Percentiles rank a stretch among this genome's conserved stretches.
These are phyloP conservation scores for Fusarium fujikuroi DNA, from an alignment of 2,329 filamentous ascomycete species.

Conservation along the genomic window DNA sequence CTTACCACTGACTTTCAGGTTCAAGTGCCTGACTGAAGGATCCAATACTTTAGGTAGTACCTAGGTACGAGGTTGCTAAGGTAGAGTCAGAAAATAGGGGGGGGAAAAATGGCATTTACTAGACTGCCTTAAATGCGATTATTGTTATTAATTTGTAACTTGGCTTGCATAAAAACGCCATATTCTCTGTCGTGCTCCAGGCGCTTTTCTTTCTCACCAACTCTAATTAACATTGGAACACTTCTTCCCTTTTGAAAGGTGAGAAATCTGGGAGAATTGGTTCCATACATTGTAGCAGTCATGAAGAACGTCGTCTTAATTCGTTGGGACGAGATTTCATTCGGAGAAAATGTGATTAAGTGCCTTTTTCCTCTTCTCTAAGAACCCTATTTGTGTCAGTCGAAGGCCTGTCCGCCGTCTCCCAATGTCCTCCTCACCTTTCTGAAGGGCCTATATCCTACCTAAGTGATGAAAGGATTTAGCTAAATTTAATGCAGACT, in stretches of 20 bases:
- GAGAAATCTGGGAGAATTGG: not conserved
- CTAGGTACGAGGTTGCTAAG: not conserved
- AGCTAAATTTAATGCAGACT: not conserved
- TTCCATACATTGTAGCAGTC: not conserved
- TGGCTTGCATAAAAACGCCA: not conserved
- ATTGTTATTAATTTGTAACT: not conserved
- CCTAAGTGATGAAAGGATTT: not conserved
- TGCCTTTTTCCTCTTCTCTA: not conserved
- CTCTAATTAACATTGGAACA: not conserved
- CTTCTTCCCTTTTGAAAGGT: not conserved
- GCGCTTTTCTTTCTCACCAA: not conserved
- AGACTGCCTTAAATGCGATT: not conserved
- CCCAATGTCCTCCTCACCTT: not conserved
- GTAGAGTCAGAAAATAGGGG: not conserved
- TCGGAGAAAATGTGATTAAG: not conserved
- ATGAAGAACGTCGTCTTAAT: not conserved
- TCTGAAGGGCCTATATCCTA: not conserved
- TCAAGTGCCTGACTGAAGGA: too few species aligned
- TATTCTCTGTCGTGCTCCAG: rapidly evolving
- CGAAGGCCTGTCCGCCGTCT: not conserved
- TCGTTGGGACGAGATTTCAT: not conserved
- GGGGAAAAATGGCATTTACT: too few species aligned
- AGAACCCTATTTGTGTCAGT: not conserved
- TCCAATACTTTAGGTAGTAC: too few species aligned
- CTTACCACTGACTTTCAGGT: not conserved